Percentiles rank a stretch among this genome's conserved stretches.
phyloP scores from a whole-genome alignment of 768 basidiomycete species.

The Lentinus tigrinus region DNA sequence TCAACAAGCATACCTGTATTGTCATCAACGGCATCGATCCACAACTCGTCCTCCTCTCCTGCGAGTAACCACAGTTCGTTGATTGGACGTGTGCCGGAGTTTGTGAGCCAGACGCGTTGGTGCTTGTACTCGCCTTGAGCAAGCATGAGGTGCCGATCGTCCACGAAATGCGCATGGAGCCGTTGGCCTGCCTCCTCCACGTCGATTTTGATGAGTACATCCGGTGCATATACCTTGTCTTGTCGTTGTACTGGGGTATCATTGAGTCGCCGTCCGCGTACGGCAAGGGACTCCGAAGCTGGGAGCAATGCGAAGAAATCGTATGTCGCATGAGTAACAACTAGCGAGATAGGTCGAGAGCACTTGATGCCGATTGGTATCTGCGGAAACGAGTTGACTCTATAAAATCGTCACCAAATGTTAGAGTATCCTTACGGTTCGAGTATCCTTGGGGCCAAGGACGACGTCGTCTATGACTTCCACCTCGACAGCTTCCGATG shows the following conservation, averaged over 20 bases:
- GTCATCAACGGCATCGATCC: slow-evolving; percentile 35
- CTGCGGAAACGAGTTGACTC: slow-evolving; percentile 28
- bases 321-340: slow-evolving; percentile 58
- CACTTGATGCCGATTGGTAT: slow-evolving; percentile 64
- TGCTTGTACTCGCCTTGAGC: slow-evolving; percentile 67
- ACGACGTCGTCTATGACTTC: slow-evolving; percentile 61
- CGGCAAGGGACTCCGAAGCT: slow-evolving; percentile 60
- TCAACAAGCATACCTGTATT: not conserved
- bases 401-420: not conserved
- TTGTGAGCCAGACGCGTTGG: slow-evolving; percentile 59
- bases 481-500: slow-evolving; percentile 47
- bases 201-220: slow-evolving; percentile 56
- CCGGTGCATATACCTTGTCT: slow-evolving; percentile 67
- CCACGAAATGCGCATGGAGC: slow-evolving; percentile 55
- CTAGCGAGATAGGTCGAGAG: slow-evolving; percentile 48
- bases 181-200: slow-evolving; percentile 68
- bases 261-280: slow-evolving; percentile 75
- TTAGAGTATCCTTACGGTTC: slow-evolving; percentile 47
- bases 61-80: slow-evolving; percentile 71
- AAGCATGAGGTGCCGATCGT: slow-evolving; percentile 51
- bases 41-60: slow-evolving; percentile 62
- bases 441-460: slow-evolving; percentile 62
- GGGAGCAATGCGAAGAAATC: slow-evolving; percentile 76
- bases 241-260: slow-evolving; percentile 71
- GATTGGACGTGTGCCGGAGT: slow-evolving; percentile 60